phyloP scores from a whole-genome alignment of 1,284 basidiomycete species.

The Porogramme epimiltina region DNA sequence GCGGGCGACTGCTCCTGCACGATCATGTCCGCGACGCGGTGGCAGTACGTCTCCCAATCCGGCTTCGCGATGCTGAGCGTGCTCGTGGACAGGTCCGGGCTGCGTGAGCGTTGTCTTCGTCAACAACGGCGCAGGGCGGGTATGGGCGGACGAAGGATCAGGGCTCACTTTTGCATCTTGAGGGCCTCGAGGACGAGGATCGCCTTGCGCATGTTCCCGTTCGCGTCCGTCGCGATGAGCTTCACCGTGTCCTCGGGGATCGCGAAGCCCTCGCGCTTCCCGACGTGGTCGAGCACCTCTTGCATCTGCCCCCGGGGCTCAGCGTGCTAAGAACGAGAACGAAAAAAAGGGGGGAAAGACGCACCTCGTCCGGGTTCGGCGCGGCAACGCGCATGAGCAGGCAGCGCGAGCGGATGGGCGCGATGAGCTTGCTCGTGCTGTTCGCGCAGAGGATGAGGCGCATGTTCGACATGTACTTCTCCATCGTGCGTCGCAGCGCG shows the following conservation, averaged over 20 bases:
- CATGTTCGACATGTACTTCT: conserved; percentile 99
- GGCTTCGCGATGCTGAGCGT: conserved; percentile 87
- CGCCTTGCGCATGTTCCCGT: conserved; percentile 94
- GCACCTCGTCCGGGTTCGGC: conserved; percentile 77
- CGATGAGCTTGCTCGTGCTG: conserved; percentile 95
- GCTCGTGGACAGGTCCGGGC: conserved; percentile 71
- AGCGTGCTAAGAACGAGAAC: background rate
- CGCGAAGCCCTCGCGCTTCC: conserved; percentile 80
- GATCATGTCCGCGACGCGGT: conserved; percentile 92
- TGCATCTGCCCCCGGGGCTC: conserved; percentile 61
- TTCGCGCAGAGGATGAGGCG: conserved; percentile 98
- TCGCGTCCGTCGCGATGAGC: conserved; percentile 80
- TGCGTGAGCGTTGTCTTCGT: conserved; percentile 9
- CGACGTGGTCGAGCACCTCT: conserved; percentile 79
- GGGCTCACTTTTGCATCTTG: conserved; percentile 84
- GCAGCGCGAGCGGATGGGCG: conserved; percentile 95
- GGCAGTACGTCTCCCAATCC: conserved; percentile 99
- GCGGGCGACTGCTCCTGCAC: conserved; percentile 93
- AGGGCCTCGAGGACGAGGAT: conserved; percentile 94
- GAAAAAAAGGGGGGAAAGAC: conserved; percentile 19
- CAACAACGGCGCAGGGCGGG: conserved; percentile 2
- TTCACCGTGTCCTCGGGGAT: conserved; percentile 74
- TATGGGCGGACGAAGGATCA: conserved; percentile 31
- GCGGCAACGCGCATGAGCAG: conserved; percentile 93
- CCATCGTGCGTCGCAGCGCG: conserved; percentile 96